Percentiles rank a stretch among this genome's conserved stretches.
Conservation (phyloP, 257 asterid genomes). For the Solanum sejunctum region DNA sequence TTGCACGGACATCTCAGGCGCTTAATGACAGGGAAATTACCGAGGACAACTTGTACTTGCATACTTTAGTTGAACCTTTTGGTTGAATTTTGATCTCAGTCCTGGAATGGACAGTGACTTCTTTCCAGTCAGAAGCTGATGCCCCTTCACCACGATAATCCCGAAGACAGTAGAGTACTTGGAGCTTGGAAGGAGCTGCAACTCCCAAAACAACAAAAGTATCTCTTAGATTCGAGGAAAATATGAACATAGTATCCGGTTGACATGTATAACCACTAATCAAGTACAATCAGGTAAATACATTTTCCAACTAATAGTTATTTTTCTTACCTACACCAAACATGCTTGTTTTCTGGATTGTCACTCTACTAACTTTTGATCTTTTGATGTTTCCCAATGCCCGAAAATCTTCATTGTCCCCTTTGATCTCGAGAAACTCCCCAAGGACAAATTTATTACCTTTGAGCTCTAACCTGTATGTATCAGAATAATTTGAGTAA, state of each 20-base stretch:
- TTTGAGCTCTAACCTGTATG: constrained; percentile 75
- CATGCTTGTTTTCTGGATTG: constrained; percentile 89
- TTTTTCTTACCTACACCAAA: constrained; percentile 63
- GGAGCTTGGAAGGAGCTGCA: constrained; percentile 70
- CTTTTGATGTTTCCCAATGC: constrained; percentile 55
- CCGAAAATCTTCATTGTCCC: constrained; percentile 68
- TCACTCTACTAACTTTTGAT: constrained; percentile 71
- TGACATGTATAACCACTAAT: background rate
- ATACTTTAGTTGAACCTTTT: constrained; percentile 39
- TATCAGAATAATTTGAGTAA: background rate
- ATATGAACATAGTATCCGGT: background rate
- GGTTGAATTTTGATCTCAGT: constrained; percentile 76
- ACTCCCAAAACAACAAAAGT: background rate
- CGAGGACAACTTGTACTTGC: constrained; percentile 65
- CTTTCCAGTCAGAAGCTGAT: constrained; percentile 53
- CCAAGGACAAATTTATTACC: constrained; percentile 66
- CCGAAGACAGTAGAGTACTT: constrained; percentile 56
- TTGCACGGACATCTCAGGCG: constrained; percentile 28
- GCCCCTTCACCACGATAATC: constrained; percentile 60
- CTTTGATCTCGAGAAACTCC: constrained; percentile 82
- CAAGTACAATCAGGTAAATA: background rate
- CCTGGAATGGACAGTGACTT: constrained; percentile 61
- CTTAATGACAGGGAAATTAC: constrained; percentile 66
- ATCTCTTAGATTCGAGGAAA: background rate
- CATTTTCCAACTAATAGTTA: background rate